Evolutionary conservation across 164 flowering plant genomes (phyloP), one percentile per base, ranked within the genome.

Genomic region (Magnolia kwangsiensis): DNA sequence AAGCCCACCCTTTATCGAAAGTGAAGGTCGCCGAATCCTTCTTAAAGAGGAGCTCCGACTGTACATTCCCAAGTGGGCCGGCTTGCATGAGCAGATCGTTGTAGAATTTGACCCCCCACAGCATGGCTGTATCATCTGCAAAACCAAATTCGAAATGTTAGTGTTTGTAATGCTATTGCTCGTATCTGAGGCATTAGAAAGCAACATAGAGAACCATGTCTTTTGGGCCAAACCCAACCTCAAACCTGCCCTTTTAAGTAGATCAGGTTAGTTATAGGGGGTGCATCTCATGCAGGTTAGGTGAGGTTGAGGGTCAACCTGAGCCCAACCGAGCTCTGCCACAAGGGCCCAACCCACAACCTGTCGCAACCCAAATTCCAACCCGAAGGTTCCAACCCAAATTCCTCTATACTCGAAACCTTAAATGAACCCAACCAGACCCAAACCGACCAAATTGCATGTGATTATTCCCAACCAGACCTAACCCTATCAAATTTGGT

Each of bases 101-200:
- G 83, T 88, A 90, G 79, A 81, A 89, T 83, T 92, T 88, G 29
- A 92, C 79, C 72, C 94, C 97, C 92, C 91, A 92, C 68, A 92
- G 76, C 94, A 92, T 92, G 55, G 89, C 94, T 55, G 93, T 90
- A 66, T 92, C 97, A 88, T 92, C 97, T 92, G 90, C 79, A 72
- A 51, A 37, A 51, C 20, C 31, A 72, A 79, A 70, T 74, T 24
- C 19, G 29, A 59, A 73, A 73, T 50, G 27, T 63, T 19, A 23
- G 13, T 27, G 76, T 49, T 74, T 55, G 45, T 55, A 55, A 10
- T 10, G 61, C 18, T 55, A 55, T 9, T 13, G 14, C 13, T 55
- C 10, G 18, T 16, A 2, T 55, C 61, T 1, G 9, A 16, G 10
- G 9, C 13, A 55, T 55, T 19, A 1, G 11, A 55, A 55, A 16